Evolutionary conservation across 129 eudicot genomes (phyloP).

Genomic region (Flaveria robusta): DNA sequence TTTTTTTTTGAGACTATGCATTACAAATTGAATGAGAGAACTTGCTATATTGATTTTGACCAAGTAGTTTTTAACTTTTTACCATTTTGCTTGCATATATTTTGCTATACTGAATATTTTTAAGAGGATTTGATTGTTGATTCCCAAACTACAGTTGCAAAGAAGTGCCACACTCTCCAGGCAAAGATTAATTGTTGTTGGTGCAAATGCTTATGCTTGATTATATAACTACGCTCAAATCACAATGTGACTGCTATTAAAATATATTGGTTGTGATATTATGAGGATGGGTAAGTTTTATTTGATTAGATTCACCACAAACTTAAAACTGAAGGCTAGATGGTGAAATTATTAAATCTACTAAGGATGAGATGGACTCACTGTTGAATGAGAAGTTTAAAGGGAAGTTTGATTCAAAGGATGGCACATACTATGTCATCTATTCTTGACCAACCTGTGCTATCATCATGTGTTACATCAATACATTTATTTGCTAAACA

Average conservation of each 20-base stretch:
- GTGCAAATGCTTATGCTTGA: conserved; percentile 95
- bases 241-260: conserved; percentile 44
- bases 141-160: conserved; percentile 58
- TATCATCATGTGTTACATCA: not conserved
- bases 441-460: not conserved
- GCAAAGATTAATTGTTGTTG: conserved; percentile 88
- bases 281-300: conserved; percentile 5
- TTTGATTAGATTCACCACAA: not conserved
- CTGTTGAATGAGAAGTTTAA: conserved; percentile 50
- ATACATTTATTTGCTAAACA: not conserved
- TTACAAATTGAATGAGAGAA: conserved; percentile 89
- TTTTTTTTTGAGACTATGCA: conserved; percentile 84
- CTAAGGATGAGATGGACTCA: conserved; percentile 55
- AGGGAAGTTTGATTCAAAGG: conserved; percentile 62
- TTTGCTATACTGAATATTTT: not conserved
- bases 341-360: conserved; percentile 30
- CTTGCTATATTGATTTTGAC: conserved; percentile 86
- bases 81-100: too few species aligned
- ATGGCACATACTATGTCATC: conserved; percentile 18
- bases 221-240: conserved; percentile 85
- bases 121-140: conserved; percentile 8
- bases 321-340: too few species aligned
- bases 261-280: not conserved
- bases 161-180: conserved; percentile 93
- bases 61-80: conserved; percentile 32